Evolutionary conservation across 2,329 filamentous ascomycete genomes (phyloP), one percentile per base, ranked within the genome.

Genomic region (Arthrocladium fulminans): DNA sequence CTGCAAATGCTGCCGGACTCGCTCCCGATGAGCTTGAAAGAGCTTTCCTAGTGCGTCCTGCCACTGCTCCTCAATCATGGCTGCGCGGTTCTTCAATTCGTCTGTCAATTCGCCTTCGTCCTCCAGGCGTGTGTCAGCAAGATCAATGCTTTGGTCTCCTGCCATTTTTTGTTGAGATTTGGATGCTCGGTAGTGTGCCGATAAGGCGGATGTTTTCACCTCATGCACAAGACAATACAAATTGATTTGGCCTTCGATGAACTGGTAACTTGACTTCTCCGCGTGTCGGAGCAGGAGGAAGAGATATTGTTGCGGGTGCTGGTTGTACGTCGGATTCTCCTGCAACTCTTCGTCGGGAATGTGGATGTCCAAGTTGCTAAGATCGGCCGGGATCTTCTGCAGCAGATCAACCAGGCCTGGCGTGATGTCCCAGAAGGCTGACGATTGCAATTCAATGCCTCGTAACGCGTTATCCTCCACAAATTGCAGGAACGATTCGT

Each of bases 401-500:
- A 94, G 76, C 40, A 97, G 73, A 13, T 81, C 76, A 22, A 84
- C 75, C 0, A 98, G 75, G 2, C 83, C 81, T 2, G 92, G 92
- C 1, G 89, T 90, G 59, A 97, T 94, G 62, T 98, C 92, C 92
- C 92, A 98, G 65, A 97, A 98, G 0, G 90, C 89, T 8, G 84
- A 89, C 2, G 96, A 76, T 67, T 97, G 92, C 48, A 88, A 79
- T 63, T 96, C 88, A 9, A 97, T 88, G 13, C 90, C 92, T 8
- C 86, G 81, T 17, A 82, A 81, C 19, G 95, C 89, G 48, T 92
- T 92, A 57, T 82, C 76, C 63, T 95, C 88, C 24, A 96, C 80
- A 5, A 92, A 79, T 40, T 77, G 75, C 57, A 86, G 76, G 62
- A 97, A 89, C 19, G 84, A 81, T 57, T 86, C 79, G 17, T 83